Base-by-base conservation (phyloP, 306 rosid species). In the Malus asiatica region DNA sequence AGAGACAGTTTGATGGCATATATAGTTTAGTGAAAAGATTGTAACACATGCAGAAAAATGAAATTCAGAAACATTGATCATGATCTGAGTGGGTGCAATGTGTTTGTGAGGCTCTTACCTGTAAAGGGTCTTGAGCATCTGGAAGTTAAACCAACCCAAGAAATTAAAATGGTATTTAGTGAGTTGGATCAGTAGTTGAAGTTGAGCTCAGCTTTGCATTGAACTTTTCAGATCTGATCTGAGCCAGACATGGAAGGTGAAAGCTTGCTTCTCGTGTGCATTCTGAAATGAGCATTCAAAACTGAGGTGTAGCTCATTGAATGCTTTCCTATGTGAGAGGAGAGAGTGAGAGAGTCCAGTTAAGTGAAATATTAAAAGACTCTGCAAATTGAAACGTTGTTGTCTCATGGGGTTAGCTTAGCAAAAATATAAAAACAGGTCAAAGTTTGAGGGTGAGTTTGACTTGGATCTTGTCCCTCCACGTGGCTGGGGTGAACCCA, bases 221-320 rank as follows among this genome's bases (percentile, higher is more conserved):
- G 18, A 61, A 59, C 30, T 4, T 29, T 32, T 30, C 44, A 71
- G 89, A 86, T 89, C 74, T 60, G 88, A 87, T 82, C 84, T 79
- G 73, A 67, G 12, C 10, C 46, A 72, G 81, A 78, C 78, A 81
- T 25, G 83, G 73, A 82, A 82, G 85, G 64, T 65, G 84, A 75
- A 32, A 77, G 74, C 83, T 72, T 70, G 80, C 8, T 64, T 82
- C 89, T 64, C 87, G 93, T 85, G 78, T 67, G 68, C 68, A 38
- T 80, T 65, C 46, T 65, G 71, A 83, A 87, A 74, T 44, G 69
- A 73, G 84, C 86, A 77, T 85, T 91, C 87, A 84, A 89, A 85
- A 77, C 23, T 68, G 9, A 25, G 25, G 63, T 11, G 72, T 85
- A 77, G 82, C 82, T 81, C 82, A 78, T 79, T 87, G 79, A 89